Evolutionary conservation across 495 filamentous ascomycete species (phyloP), one percentile per base, ranked within the genome.

Genomic region (Articulospora tetracladia): DNA sequence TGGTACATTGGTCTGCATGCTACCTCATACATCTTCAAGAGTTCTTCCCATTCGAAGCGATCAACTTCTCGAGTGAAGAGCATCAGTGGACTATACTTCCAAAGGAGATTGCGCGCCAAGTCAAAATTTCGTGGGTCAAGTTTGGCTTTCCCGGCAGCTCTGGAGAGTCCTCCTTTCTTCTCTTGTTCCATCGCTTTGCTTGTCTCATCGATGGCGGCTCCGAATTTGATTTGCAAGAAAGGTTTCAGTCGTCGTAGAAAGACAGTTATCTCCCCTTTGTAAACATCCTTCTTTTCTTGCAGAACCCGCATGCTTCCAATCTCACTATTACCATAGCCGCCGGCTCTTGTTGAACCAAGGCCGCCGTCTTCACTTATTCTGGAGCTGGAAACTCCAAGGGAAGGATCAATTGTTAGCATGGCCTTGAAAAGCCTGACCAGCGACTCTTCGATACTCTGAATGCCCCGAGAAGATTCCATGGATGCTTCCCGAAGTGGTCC

Each of bases 301-400:
- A 98, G 86, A 47, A 95, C 93, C 51, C 86, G 87, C 92, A 98
- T 97, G 65, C 88, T 87, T 47, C 90, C 89, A 63, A 96, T 86
- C 62, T 94, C 92, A 55, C 83, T 90, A 68, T 89, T 86, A 8
- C 82, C 83, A 59, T 89, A 85, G 19, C 84, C 82, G 20, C 67
- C 59, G 10, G 60, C 55, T 39, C 74, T 72, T 1, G 73, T 62
- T 36, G 75, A 77, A 51, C 84, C 80, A 22, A 80, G 76, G 62
- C 79, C 83, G 30, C 75, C 69, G 48, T 69, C 67, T 56, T 64
- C 64, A 44, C 61, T 64, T 15, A 60, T 13, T 52, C 60, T 32
- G 24, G 58, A 44, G 11, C 50, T 60, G 17, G 65, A 67, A 19
- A 69, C 30, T 60, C 69, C 68, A 15, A 69, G 68, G 39, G 80